Percentiles rank a stretch among this genome's conserved stretches.
These are phyloP conservation scores for Trapa bicornis DNA, from an alignment of 345 rosid genomes.

Conservation along the genomic window DNA sequence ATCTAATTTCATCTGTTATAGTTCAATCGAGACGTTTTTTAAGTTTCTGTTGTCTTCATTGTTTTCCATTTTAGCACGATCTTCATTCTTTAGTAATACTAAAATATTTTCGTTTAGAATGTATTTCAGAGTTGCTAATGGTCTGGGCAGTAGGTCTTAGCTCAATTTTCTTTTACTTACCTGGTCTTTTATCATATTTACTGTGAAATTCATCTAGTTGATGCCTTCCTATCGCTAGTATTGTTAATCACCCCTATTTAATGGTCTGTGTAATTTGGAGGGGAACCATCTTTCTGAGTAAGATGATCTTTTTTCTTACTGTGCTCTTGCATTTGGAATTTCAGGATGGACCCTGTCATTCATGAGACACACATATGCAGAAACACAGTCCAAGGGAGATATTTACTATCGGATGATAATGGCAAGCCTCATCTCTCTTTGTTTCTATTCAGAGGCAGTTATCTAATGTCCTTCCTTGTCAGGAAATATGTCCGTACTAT, in stretches of 20 bases:
- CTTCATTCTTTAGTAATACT: background rate
- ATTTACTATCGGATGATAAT: conserved; percentile 63
- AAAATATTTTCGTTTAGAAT: background rate
- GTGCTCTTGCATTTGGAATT: conserved; percentile 5
- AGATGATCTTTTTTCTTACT: background rate
- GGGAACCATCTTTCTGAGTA: background rate
- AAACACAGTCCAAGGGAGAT: conserved; percentile 82
- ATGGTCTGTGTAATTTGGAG: background rate
- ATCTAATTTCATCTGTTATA: too few species aligned
- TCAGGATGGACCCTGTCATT: conserved; percentile 46
- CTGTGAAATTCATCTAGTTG: background rate
- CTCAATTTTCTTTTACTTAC: background rate
- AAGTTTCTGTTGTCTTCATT: background rate
- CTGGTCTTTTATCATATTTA: background rate
- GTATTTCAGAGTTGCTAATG: background rate
- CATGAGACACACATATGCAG: conserved; percentile 39
- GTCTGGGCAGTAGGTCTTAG: background rate
- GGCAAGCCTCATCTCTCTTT: conserved; percentile 23
- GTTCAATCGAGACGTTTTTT: too few species aligned
- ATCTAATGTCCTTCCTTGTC: background rate
- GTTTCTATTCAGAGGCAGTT: background rate
- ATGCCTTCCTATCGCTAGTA: background rate
- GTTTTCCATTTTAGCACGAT: background rate
- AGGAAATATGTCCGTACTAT: background rate
- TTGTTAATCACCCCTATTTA: background rate